phyloP scores from a whole-genome alignment of 1,139 yeast genomes.

The Geotrichum klebahnii region DNA sequence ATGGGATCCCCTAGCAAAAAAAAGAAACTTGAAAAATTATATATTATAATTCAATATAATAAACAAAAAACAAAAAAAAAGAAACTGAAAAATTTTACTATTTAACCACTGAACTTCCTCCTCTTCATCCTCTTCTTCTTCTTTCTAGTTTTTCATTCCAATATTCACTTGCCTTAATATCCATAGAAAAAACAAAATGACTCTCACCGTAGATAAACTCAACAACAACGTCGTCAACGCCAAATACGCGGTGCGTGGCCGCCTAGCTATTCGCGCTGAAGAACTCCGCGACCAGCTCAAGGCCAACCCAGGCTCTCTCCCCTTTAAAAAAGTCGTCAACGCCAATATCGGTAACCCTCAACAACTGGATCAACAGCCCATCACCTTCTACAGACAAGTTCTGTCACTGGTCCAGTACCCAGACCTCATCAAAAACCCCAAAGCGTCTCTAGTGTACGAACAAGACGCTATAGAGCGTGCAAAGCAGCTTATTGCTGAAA shows the following conservation, averaged over 20 bases:
- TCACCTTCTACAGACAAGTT: conserved; percentile 93
- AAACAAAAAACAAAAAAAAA: too few species aligned
- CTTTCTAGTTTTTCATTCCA: neutral
- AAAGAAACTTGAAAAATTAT: too few species aligned
- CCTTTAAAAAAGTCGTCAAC: conserved; percentile 71
- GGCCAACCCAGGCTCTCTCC: conserved; percentile 57
- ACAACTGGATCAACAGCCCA: conserved; percentile 87
- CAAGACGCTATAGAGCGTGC: conserved; percentile 75
- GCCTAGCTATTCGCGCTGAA: conserved; percentile 89
- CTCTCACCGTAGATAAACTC: conserved; percentile 47
- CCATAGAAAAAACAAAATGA: neutral
- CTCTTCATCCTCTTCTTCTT: too few species aligned
- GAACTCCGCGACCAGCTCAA: conserved; percentile 58
- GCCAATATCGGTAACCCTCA: conserved; percentile 98
- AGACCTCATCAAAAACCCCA: conserved; percentile 47
- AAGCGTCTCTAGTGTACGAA: conserved; percentile 47
- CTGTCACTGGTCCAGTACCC: conserved; percentile 84
- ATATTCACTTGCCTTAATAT: neutral
- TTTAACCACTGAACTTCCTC: too few species aligned
- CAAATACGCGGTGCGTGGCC: conserved; percentile 92
- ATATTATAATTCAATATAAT: too few species aligned
- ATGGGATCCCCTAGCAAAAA: too few species aligned
- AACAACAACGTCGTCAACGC: conserved; percentile 77
- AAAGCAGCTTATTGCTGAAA: conserved; percentile 49
- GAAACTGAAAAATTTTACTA: too few species aligned